These are phyloP conservation scores for Fusarium newnesense DNA, from an alignment of 2,329 filamentous ascomycete genomes.

Conservation along the genomic window DNA sequence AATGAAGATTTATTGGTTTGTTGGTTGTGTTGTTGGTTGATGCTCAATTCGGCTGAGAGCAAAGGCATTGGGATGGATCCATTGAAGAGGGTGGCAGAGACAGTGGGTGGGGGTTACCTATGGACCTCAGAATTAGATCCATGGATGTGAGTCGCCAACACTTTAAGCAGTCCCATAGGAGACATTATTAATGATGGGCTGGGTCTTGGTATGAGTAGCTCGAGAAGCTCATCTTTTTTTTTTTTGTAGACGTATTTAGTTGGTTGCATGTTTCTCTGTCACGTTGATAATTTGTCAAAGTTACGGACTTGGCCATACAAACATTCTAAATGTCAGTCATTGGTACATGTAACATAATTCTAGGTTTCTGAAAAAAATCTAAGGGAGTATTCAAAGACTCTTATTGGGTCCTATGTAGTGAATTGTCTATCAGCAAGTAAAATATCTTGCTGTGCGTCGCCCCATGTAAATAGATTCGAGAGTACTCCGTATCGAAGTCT, in stretches of 20 bases:
- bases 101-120: not conserved
- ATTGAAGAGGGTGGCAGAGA: not conserved
- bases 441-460: not conserved
- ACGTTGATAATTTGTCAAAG: not conserved
- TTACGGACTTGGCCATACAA: not conserved
- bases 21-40: conserved; percentile 20
- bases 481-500: not conserved
- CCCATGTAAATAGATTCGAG: not conserved
- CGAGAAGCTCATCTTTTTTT: too few species aligned
- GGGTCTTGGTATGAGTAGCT: not conserved
- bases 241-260: too few species aligned
- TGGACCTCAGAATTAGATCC: not conserved
- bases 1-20: conserved; percentile 3
- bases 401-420: not conserved
- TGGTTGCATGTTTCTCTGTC: not conserved
- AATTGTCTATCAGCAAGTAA: not conserved
- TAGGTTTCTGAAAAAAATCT: not conserved
- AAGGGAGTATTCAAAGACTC: not conserved
- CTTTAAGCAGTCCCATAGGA: too few species aligned
- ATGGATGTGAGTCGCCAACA: not conserved
- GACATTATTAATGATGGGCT: not conserved
- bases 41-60: conserved; percentile 1
- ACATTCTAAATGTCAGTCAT: not conserved
- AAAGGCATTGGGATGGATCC: conserved; percentile 1
- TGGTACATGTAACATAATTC: not conserved